Conservation (phyloP, 108 stramenopile genomes). For the Seminavis robusta region DNA sequence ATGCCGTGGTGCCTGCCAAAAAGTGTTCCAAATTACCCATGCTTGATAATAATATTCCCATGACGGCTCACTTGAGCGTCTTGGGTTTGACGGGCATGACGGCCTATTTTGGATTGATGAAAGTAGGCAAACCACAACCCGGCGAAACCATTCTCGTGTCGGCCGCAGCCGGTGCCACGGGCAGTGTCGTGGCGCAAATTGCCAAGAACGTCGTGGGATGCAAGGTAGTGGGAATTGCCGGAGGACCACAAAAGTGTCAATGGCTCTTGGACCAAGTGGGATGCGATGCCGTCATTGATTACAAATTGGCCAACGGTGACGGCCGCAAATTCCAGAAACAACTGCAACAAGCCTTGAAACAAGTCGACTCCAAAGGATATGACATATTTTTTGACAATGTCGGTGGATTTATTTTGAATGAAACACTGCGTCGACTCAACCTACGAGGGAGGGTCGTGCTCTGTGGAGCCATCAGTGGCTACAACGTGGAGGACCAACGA, state of each 20-base stretch:
- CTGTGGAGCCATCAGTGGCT: slow-evolving; percentile 46
- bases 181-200: slow-evolving; percentile 37
- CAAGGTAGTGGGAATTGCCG: slow-evolving; percentile 2
- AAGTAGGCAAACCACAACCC: slow-evolving; percentile 12
- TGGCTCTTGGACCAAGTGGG: background rate
- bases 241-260: background rate
- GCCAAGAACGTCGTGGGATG: slow-evolving; percentile 21
- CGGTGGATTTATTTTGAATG: slow-evolving; percentile 35
- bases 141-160: slow-evolving; percentile 44
- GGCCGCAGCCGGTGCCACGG: slow-evolving; percentile 49
- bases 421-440: slow-evolving; percentile 24
- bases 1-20: too few species aligned
- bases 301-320: too few species aligned
- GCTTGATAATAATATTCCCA: too few species aligned
- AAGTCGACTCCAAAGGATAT: slow-evolving; percentile 43
- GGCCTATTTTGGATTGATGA: slow-evolving; percentile 36
- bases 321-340: too few species aligned
- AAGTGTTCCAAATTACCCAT: too few species aligned
- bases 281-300: slow-evolving; percentile 25
- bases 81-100: slow-evolving; percentile 38
- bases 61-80: too few species aligned
- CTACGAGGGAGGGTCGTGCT: slow-evolving; percentile 27
- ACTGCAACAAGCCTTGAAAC: slow-evolving; percentile 2
- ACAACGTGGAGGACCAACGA: too few species aligned
- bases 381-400: slow-evolving; percentile 52